phyloP scores from a whole-genome alignment of 2,329 filamentous ascomycete species.

The Dactylellina sp. region DNA sequence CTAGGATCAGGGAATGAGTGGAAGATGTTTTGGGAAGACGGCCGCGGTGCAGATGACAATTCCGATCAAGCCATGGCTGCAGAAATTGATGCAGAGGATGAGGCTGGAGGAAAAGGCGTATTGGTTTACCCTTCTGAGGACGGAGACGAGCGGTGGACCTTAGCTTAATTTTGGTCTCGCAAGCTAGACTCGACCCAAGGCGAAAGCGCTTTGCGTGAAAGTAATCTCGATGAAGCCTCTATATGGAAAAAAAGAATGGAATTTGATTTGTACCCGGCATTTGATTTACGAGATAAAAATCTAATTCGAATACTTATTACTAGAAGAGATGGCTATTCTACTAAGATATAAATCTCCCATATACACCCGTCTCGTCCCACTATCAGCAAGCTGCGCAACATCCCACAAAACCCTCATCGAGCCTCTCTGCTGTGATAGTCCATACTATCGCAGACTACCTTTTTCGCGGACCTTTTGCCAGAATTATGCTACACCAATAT shows the following conservation, averaged over 20 bases:
- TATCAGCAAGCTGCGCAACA: too few species aligned
- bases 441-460: background rate
- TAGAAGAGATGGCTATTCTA: background rate
- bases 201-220: too few species aligned
- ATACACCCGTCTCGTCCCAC: background rate
- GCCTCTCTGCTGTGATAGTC: background rate
- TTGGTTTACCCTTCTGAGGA: conserved; percentile 6
- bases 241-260: too few species aligned
- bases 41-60: conserved; percentile 5
- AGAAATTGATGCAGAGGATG: conserved; percentile 27
- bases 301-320: too few species aligned
- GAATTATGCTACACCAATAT: background rate
- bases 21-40: conserved; percentile 18
- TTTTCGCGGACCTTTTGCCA: too few species aligned
- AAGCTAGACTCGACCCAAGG: too few species aligned
- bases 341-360: background rate
- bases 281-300: too few species aligned
- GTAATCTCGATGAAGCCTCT: too few species aligned
- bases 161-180: background rate
- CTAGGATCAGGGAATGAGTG: conserved; percentile 30
- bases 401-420: too few species aligned
- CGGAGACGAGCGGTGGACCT: conserved; percentile 13
- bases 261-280: too few species aligned
- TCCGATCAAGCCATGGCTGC: conserved; percentile 10
- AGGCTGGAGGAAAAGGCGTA: conserved; percentile 11